These are phyloP conservation scores for Hymenotorrendiella dingleyae DNA, from an alignment of 2,329 filamentous ascomycete species.

Conservation along the genomic window DNA sequence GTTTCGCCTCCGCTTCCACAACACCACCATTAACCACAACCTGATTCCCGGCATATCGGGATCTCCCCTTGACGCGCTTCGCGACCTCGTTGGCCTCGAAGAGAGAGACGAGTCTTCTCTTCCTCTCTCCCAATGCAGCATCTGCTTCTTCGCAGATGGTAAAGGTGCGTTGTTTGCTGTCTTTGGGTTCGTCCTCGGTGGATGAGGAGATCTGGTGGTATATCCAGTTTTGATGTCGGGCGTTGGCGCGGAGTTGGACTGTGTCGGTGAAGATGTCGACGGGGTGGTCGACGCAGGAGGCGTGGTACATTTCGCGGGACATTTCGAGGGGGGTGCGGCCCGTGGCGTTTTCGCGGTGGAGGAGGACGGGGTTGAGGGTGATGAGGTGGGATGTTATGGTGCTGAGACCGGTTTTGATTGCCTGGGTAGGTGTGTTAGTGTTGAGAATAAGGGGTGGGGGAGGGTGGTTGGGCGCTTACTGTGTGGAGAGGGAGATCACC, in stretches of 20 bases:
- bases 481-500: slow-evolving; percentile 62
- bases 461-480: slow-evolving; percentile 34
- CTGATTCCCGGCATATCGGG: slow-evolving; percentile 11
- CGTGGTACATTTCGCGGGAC: slow-evolving; percentile 49
- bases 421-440: slow-evolving; percentile 33
- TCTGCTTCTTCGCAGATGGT: slow-evolving; percentile 33
- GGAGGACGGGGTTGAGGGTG: slow-evolving; percentile 31
- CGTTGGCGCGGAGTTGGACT: too few species aligned
- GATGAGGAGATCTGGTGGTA: slow-evolving; percentile 2
- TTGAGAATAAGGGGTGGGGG: slow-evolving; percentile 26
- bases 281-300: slow-evolving; percentile 20
- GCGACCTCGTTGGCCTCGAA: slow-evolving; percentile 57
- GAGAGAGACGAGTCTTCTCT: slow-evolving; percentile 49
- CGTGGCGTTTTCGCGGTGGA: slow-evolving; percentile 69
- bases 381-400: slow-evolving; percentile 21
- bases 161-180: slow-evolving; percentile 29
- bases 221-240: neutral
- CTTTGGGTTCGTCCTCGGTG: neutral
- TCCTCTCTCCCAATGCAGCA: slow-evolving; percentile 30
- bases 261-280: slow-evolving; percentile 17
- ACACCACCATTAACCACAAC: slow-evolving; percentile 19
- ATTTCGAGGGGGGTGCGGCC: slow-evolving; percentile 69
- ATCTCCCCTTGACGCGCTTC: slow-evolving; percentile 32
- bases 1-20: slow-evolving; percentile 13
- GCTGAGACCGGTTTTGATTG: slow-evolving; percentile 20